Conservation (phyloP, 1,284 basidiomycete genomes). For the Sanghuangporus weigelae region DNA sequence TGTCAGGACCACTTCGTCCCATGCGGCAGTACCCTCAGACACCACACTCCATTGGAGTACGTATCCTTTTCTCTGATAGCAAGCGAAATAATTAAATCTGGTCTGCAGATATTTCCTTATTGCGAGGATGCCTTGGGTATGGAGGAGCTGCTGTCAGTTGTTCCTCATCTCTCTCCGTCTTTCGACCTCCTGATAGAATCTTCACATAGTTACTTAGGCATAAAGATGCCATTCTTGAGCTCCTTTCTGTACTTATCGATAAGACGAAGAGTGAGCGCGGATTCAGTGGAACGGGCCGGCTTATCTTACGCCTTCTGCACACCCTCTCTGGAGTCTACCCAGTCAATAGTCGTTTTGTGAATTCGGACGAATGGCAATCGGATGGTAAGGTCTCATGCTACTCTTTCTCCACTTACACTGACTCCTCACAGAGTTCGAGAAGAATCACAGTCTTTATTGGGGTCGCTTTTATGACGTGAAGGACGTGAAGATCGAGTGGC, state of each 20-base stretch:
- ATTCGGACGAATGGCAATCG: slow-evolving; percentile 77
- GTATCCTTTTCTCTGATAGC: slow-evolving; percentile 26
- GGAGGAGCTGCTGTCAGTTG: slow-evolving; percentile 55
- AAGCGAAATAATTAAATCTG: slow-evolving; percentile 11
- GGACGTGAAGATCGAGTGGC: slow-evolving; percentile 88
- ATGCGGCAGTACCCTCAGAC: slow-evolving; percentile 80
- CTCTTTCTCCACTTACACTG: neutral
- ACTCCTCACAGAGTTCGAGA: slow-evolving; percentile 58
- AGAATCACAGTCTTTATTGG: slow-evolving; percentile 76
- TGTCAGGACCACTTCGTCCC: slow-evolving; percentile 81
- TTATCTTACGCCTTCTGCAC: slow-evolving; percentile 76
- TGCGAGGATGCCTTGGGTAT: slow-evolving; percentile 75
- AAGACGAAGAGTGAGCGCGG: slow-evolving; percentile 88
- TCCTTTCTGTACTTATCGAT: slow-evolving; percentile 69
- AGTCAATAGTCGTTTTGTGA: slow-evolving; percentile 78
- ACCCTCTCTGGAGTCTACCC: slow-evolving; percentile 81
- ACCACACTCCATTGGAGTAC: slow-evolving; percentile 93
- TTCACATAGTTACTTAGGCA: slow-evolving; percentile 60
- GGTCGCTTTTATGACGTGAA: slow-evolving; percentile 77
- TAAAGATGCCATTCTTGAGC: slow-evolving; percentile 61
- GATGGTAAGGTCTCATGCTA: slow-evolving; percentile 44
- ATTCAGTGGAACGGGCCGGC: slow-evolving; percentile 76
- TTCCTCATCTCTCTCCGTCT: neutral
- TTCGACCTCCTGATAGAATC: slow-evolving; percentile 7
- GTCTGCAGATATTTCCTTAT: slow-evolving; percentile 62